Percentiles rank a stretch among this genome's conserved stretches.
phyloP scores from a whole-genome alignment of 331 rosid species.

The Phaseolus coccineus region DNA sequence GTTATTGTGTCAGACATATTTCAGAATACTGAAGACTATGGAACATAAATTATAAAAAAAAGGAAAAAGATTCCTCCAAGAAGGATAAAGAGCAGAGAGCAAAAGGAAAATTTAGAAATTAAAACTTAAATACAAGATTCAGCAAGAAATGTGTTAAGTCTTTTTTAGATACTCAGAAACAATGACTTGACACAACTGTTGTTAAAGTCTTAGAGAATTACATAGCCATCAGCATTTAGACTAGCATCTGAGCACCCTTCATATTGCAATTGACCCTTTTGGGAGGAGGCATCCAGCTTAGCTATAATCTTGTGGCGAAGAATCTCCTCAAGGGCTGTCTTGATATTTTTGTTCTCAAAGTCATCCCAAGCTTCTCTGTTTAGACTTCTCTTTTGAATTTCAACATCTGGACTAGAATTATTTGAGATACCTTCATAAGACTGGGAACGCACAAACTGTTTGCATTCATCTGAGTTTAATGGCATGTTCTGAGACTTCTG shows the following conservation, averaged over 20 bases:
- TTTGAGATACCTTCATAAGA: slow-evolving; percentile 44
- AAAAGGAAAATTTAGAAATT: not conserved
- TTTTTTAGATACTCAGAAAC: not conserved
- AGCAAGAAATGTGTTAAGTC: not conserved
- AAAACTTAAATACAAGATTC: not conserved
- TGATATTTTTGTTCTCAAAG: slow-evolving; percentile 66
- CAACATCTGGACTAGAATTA: slow-evolving; percentile 40
- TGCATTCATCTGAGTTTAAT: slow-evolving; percentile 55
- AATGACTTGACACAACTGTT: not conserved
- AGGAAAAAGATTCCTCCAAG: not conserved
- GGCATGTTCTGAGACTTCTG: slow-evolving; percentile 57
- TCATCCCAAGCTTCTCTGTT: slow-evolving; percentile 83
- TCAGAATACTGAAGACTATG: not conserved
- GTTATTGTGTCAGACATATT: slow-evolving; percentile 30
- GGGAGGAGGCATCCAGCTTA: slow-evolving; percentile 64
- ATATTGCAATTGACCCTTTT: slow-evolving; percentile 54
- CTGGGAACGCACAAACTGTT: slow-evolving; percentile 53
- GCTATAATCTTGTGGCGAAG: slow-evolving; percentile 75
- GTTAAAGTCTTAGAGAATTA: slow-evolving; percentile 52
- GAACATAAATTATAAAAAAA: too few relatives aligned
- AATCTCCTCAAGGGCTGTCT: slow-evolving; percentile 77
- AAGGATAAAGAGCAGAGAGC: not conserved
- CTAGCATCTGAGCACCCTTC: slow-evolving; percentile 63
- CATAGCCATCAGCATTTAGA: slow-evolving; percentile 53
- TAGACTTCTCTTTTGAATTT: slow-evolving; percentile 47